A percentile compares a stretch with the other conserved stretches of the same genome.
Evolutionary conservation across 176 grass and related monocot genomes (phyloP).

Genomic region (Phoenix roebelenii): DNA sequence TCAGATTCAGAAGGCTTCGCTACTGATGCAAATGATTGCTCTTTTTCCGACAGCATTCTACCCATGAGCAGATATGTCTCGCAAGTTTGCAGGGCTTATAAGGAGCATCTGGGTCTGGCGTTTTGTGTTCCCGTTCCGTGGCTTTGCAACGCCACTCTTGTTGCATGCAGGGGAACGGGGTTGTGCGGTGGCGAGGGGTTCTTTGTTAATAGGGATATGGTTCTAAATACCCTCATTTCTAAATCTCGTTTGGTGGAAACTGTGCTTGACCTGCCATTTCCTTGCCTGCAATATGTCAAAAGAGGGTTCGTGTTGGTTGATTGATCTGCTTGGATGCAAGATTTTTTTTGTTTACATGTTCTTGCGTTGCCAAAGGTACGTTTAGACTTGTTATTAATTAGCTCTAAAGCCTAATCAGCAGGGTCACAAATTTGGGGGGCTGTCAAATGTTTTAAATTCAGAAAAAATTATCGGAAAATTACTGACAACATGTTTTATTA

Average conservation of each 20-base stretch:
- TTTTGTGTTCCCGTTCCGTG: constrained; percentile 42
- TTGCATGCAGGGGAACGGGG: constrained; percentile 34
- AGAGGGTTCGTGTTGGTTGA: constrained; percentile 44
- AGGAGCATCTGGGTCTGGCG: constrained; percentile 60
- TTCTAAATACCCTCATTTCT: constrained; percentile 52
- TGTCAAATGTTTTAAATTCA: no score
- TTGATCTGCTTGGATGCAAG: no score
- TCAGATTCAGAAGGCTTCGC: constrained; percentile 33
- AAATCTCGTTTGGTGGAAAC: constrained; percentile 42
- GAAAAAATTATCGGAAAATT: no score
- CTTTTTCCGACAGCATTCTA: constrained; percentile 23
- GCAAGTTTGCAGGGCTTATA: constrained; percentile 57
- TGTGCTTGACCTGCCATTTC: constrained; percentile 42
- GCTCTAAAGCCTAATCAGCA: no score
- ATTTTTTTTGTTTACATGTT: no score
- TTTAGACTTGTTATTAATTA: no score
- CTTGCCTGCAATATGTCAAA: constrained; percentile 61
- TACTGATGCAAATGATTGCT: constrained; percentile 3
- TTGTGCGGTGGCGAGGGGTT: constrained; percentile 4
- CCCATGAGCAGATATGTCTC: constrained; percentile 47
- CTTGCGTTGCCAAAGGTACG: no score
- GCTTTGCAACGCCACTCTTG: constrained; percentile 83
- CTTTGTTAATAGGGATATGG: constrained; percentile 20
- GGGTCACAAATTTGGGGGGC: no score
- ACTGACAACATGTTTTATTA: no score